Evolutionary conservation across 202 grass and related monocot species (phyloP).

Genomic region (Carex sylvatica): DNA sequence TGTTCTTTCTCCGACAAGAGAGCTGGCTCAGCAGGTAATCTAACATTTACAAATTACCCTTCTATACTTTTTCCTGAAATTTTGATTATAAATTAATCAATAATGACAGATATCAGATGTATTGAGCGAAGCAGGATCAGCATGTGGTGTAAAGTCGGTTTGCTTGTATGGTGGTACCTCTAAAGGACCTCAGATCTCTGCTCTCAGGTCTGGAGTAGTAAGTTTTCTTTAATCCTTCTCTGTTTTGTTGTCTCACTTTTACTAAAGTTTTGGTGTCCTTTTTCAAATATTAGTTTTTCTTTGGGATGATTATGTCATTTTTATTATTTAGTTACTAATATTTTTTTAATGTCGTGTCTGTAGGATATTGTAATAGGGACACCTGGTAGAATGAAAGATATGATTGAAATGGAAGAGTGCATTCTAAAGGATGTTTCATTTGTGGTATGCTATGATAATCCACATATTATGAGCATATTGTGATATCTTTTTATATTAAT

Average conservation of each 20-base stretch:
- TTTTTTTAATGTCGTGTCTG: slow-evolving; percentile 24
- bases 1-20: slow-evolving; percentile 87
- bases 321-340: neutral
- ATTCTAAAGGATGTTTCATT: slow-evolving; percentile 74
- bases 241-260: neutral
- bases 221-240: slow-evolving; percentile 32
- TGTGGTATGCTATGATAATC: slow-evolving; percentile 58
- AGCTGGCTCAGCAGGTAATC: slow-evolving; percentile 89
- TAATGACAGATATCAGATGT: slow-evolving; percentile 81
- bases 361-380: slow-evolving; percentile 97
- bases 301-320: neutral
- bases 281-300: slow-evolving; percentile 7
- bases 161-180: slow-evolving; percentile 96
- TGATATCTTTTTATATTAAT: neutral
- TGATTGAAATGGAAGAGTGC: slow-evolving; percentile 92
- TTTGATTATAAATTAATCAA: slow-evolving; percentile 17
- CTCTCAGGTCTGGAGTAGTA: slow-evolving; percentile 96
- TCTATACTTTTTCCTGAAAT: neutral
- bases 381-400: slow-evolving; percentile 93
- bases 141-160: slow-evolving; percentile 76
- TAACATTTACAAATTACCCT: neutral
- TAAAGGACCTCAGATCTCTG: slow-evolving; percentile 91
- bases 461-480: slow-evolving; percentile 1
- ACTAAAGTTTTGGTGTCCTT: neutral
- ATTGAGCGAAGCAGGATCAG: slow-evolving; percentile 65